Evolutionary conservation across 805 yeast species (phyloP).

Genomic region (Metschnikowia kofuensis): DNA sequence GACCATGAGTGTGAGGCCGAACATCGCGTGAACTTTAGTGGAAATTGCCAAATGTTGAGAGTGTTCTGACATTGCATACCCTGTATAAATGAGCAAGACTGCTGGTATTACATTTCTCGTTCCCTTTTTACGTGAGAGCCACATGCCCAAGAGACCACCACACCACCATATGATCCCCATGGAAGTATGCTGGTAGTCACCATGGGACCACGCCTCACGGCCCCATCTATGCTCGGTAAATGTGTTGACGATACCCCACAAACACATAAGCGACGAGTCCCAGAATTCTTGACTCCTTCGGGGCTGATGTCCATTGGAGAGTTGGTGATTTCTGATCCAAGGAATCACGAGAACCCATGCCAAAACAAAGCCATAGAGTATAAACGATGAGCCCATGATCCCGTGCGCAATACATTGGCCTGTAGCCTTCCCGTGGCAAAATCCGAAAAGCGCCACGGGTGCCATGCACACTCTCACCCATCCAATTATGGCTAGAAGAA

Average conservation of each 20-base stretch:
- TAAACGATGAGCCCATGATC: constrained; percentile 90
- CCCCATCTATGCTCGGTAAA: constrained; percentile 98
- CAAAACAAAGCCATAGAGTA: constrained; percentile 73
- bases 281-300: constrained; percentile 71
- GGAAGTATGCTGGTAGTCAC: constrained; percentile 92
- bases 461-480: constrained; percentile 82
- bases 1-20: constrained; percentile 74
- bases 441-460: constrained; percentile 80
- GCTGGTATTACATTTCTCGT: constrained; percentile 64
- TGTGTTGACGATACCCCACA: constrained; percentile 92
- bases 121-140: constrained; percentile 55
- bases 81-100: constrained; percentile 78
- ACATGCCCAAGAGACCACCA: constrained; percentile 85
- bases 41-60: constrained; percentile 71
- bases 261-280: constrained; percentile 75
- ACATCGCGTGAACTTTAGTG: constrained; percentile 83
- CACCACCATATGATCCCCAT: constrained; percentile 98
- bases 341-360: constrained; percentile 66
- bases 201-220: constrained; percentile 80
- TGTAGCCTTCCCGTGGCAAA: constrained; percentile 77
- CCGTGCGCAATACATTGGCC: constrained; percentile 98
- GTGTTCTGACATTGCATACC: constrained; percentile 94
- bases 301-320: constrained; percentile 17
- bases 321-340: constrained; percentile 57
- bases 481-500: constrained; percentile 52